A percentile compares a stretch with the other conserved stretches of the same genome.
Conservation (phyloP, 164 flowering plant species). For the Vitis cinerea region DNA sequence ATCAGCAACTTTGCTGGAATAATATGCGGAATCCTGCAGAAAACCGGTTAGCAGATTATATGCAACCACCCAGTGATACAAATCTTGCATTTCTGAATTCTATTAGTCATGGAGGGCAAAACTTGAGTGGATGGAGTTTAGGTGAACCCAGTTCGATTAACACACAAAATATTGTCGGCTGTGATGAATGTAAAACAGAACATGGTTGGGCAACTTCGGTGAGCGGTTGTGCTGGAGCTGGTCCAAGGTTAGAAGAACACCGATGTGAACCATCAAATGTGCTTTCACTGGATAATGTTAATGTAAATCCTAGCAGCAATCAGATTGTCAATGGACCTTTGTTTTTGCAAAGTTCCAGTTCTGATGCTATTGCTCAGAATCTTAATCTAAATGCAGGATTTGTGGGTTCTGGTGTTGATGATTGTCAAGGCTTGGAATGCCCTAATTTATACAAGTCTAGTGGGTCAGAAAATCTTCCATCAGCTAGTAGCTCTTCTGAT, state of each 20-base stretch:
- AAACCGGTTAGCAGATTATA: conserved; percentile 31
- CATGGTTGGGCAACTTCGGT: conserved; percentile 48
- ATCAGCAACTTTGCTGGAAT: conserved; percentile 46
- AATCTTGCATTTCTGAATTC: conserved; percentile 23
- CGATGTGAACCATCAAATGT: conserved; percentile 26
- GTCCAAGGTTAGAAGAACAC: conserved; percentile 38
- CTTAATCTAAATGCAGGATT: conserved; percentile 34
- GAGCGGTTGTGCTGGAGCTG: conserved; percentile 29
- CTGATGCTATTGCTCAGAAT: conserved; percentile 27
- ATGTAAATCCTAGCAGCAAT: conserved; percentile 25
- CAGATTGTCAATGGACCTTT: conserved; percentile 27
- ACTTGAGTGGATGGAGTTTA: conserved; percentile 28
- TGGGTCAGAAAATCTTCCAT: conserved; percentile 28
- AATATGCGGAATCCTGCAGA: conserved; percentile 34
- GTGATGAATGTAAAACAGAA: conserved; percentile 46
- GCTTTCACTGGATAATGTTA: conserved; percentile 28
- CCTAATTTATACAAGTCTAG: conserved; percentile 31
- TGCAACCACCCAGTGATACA: conserved; percentile 20
- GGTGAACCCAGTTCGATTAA: conserved; percentile 49
- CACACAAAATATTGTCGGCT: conserved; percentile 24
- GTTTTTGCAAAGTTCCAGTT: conserved; percentile 33
- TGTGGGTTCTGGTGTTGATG: conserved; percentile 29
- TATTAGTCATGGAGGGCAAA: conserved; percentile 31
- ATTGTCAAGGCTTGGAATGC: conserved; percentile 31
- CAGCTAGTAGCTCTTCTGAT: conserved; percentile 38